Evolutionary conservation across 1,284 basidiomycete genomes (phyloP).

Genomic region (Stygiomarasmius scandens): DNA sequence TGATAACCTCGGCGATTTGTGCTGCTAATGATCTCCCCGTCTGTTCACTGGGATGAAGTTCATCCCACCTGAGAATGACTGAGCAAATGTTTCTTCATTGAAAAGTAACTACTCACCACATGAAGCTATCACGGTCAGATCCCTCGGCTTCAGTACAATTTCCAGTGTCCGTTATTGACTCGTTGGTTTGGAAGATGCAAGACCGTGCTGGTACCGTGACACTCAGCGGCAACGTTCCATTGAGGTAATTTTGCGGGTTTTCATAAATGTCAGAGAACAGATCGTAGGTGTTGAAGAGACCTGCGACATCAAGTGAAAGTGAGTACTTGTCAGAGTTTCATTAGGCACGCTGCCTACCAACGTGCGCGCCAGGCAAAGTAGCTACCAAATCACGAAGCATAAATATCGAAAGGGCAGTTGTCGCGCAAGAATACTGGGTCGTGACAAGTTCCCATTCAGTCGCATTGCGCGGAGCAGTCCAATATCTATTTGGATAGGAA

Average conservation of each 20-base stretch:
- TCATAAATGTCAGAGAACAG: slow-evolving; percentile 12
- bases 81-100: too few species aligned
- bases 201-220: neutral
- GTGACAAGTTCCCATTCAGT: slow-evolving; percentile 52
- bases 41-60: slow-evolving; percentile 23
- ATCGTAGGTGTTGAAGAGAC: slow-evolving; percentile 11
- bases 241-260: slow-evolving; percentile 8
- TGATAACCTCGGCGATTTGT: slow-evolving; percentile 22
- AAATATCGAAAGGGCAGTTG: slow-evolving; percentile 42
- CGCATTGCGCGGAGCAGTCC: slow-evolving; percentile 45
- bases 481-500: slow-evolving; percentile 46
- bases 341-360: slow-evolving; percentile 24
- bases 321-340: neutral
- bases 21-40: slow-evolving; percentile 23
- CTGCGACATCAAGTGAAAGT: neutral
- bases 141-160: neutral
- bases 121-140: neutral
- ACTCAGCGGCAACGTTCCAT: slow-evolving; percentile 8
- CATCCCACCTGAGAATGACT: too few species aligned
- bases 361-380: slow-evolving; percentile 32
- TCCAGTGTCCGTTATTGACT: neutral
- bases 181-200: neutral
- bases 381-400: slow-evolving; percentile 43
- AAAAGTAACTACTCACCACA: neutral
- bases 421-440: slow-evolving; percentile 41